A percentile compares a stretch with the other conserved stretches of the same genome.
Conservation (phyloP, 75 land plant genomes). For the Chamaecyparis obtusa region DNA sequence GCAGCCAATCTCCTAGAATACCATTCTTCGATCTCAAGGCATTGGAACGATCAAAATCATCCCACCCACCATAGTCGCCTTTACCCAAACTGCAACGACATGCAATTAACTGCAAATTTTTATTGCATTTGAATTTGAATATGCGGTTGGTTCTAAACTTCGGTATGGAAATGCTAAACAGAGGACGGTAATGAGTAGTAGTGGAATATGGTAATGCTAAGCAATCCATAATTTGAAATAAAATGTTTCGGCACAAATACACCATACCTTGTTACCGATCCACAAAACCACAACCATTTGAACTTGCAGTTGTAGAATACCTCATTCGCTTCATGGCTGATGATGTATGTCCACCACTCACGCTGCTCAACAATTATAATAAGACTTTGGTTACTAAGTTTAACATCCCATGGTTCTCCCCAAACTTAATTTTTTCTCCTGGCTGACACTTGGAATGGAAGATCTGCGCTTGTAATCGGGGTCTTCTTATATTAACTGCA, state of each 20-base stretch:
- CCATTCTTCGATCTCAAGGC: neutral
- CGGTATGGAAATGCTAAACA: neutral
- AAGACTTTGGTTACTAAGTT: too few species aligned
- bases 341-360: neutral
- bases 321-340: neutral
- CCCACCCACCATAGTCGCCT: conserved; percentile 4
- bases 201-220: neutral
- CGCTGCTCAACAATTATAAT: neutral
- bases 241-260: neutral
- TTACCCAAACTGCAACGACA: neutral
- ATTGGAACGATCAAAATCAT: conserved; percentile 8
- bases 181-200: neutral
- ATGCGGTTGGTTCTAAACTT: neutral
- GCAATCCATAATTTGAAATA: neutral
- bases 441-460: too few species aligned
- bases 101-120: neutral
- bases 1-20: neutral
- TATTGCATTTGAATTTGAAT: neutral
- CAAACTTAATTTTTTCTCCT: too few species aligned
- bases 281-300: neutral
- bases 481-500: too few species aligned
- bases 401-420: too few species aligned
- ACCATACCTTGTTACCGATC: neutral
- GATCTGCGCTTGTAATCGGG: too few species aligned
- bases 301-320: neutral